Evolutionary conservation across 2,329 filamentous ascomycete genomes (phyloP).

Genomic region (Pyrenophora seminiperda): DNA sequence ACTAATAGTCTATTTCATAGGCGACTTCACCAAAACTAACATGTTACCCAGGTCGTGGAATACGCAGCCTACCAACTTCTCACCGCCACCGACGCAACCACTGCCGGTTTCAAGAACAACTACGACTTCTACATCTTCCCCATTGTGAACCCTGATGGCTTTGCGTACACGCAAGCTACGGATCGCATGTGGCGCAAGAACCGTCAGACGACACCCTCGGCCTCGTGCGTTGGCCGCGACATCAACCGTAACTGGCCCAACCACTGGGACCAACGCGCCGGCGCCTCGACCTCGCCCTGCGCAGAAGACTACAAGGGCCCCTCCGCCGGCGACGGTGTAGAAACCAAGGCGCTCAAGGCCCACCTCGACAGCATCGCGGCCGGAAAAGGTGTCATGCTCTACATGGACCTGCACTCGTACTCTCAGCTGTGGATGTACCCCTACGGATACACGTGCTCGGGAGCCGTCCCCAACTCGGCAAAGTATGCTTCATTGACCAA

Average conservation of each 20-base stretch:
- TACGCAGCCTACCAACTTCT: conserved; percentile 47
- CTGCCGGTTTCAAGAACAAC: conserved; percentile 57
- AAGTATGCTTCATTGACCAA: conserved; percentile 57
- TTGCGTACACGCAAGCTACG: conserved; percentile 46
- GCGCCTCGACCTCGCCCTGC: conserved; percentile 45
- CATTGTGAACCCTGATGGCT: conserved; percentile 49
- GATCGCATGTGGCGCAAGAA: conserved; percentile 51
- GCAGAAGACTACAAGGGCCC: conserved; percentile 46
- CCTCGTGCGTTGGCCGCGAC: conserved; percentile 46
- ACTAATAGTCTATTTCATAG: neutral
- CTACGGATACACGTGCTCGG: conserved; percentile 65
- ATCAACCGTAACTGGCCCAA: conserved; percentile 50
- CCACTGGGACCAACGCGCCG: conserved; percentile 40
- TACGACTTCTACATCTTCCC: conserved; percentile 68
- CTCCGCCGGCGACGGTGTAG: conserved; percentile 42
- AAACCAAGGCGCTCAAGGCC: conserved; percentile 52
- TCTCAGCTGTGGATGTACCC: conserved; percentile 54
- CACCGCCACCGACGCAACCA: conserved; percentile 36
- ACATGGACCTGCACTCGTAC: conserved; percentile 70
- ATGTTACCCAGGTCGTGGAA: conserved; percentile 32
- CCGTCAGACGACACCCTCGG: conserved; percentile 35
- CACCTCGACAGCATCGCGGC: conserved; percentile 54
- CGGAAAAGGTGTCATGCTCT: conserved; percentile 62
- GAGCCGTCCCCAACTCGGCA: conserved; percentile 53
- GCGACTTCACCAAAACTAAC: conserved; percentile 6